phyloP scores from a whole-genome alignment of 2,329 filamentous ascomycete species.

The Hortaea sp. region DNA sequence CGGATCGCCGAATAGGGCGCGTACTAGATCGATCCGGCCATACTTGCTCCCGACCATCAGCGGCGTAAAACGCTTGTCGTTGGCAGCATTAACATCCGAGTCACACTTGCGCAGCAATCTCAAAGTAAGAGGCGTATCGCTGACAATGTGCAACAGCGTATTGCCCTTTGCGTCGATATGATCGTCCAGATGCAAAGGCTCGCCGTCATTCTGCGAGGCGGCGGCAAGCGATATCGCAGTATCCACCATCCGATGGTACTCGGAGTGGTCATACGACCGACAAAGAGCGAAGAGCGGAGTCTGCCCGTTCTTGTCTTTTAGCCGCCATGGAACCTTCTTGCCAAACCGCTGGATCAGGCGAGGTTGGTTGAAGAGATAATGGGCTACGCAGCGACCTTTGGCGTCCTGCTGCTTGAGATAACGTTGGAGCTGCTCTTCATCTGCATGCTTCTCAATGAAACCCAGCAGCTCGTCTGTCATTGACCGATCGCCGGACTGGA shows the following conservation, averaged over 20 bases:
- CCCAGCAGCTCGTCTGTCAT: conserved; percentile 67
- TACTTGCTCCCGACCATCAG: conserved; percentile 99
- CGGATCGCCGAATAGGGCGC: conserved; percentile 75
- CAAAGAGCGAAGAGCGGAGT: conserved; percentile 95
- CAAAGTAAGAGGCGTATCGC: conserved; percentile 66
- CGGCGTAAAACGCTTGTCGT: conserved; percentile 89
- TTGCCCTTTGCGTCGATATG: conserved; percentile 91
- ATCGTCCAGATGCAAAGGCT: conserved; percentile 79
- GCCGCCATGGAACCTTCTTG: conserved; percentile 70
- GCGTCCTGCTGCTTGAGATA: conserved; percentile 73
- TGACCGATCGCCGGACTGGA: conserved; percentile 69
- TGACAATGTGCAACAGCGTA: conserved; percentile 89
- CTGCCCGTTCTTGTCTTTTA: conserved; percentile 91
- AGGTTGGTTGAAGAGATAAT: conserved; percentile 91
- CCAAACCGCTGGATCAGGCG: conserved; percentile 69
- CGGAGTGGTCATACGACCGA: conserved; percentile 83
- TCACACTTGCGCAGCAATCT: conserved; percentile 76
- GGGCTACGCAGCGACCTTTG: conserved; percentile 80
- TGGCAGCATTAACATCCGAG: conserved; percentile 89
- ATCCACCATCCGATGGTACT: conserved; percentile 82
- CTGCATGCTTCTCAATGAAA: conserved; percentile 50
- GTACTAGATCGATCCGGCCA: conserved; percentile 84
- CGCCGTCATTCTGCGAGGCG: conserved; percentile 62
- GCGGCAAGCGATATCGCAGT: conserved; percentile 67
- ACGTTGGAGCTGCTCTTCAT: conserved; percentile 46